Evolutionary conservation across 2,329 filamentous ascomycete genomes (phyloP).

Genomic region (Trichoderma atrobrunneum): DNA sequence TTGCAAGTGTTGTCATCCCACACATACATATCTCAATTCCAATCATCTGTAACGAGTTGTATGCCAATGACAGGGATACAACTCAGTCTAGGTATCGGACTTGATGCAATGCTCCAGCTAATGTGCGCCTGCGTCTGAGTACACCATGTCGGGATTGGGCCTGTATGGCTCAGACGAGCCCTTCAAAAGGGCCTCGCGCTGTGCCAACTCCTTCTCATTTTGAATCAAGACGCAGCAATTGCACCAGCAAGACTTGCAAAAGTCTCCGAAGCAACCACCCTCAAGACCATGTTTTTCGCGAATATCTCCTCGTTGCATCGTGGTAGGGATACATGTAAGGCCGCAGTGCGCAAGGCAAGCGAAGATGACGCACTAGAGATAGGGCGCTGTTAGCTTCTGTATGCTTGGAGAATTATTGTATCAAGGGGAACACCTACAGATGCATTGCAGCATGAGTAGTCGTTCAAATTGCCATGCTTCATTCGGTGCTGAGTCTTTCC

Average conservation of each 20-base stretch:
- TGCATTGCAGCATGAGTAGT: constrained; percentile 48
- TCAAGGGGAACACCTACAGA: constrained; percentile 35
- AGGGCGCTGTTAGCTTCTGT: constrained; percentile 13
- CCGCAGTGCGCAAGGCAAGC: constrained; percentile 40
- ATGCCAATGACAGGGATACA: no score
- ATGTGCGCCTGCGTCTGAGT: neutral
- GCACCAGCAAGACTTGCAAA: constrained; percentile 45
- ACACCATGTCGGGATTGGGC: constrained; percentile 23
- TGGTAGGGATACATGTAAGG: constrained; percentile 42
- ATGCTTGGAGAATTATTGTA: neutral
- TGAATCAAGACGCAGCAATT: constrained; percentile 45
- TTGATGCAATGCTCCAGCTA: neutral
- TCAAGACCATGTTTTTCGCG: constrained; percentile 45
- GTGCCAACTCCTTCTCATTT: constrained; percentile 46
- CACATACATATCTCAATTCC: neutral
- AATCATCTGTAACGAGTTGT: neutral
- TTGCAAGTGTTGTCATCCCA: neutral
- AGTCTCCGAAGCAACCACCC: constrained; percentile 43
- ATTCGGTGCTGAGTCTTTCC: constrained; percentile 48
- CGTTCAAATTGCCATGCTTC: constrained; percentile 38
- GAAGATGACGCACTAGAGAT: constrained; percentile 42
- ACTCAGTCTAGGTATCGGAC: no score
- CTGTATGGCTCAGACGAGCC: constrained; percentile 23
- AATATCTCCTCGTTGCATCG: constrained; percentile 46
- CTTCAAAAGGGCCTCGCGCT: constrained; percentile 32